Percentiles rank a stretch among this genome's conserved stretches.
These are phyloP conservation scores for Debaryomyces castellii DNA, from an alignment of 805 yeast species.

Conservation along the genomic window DNA sequence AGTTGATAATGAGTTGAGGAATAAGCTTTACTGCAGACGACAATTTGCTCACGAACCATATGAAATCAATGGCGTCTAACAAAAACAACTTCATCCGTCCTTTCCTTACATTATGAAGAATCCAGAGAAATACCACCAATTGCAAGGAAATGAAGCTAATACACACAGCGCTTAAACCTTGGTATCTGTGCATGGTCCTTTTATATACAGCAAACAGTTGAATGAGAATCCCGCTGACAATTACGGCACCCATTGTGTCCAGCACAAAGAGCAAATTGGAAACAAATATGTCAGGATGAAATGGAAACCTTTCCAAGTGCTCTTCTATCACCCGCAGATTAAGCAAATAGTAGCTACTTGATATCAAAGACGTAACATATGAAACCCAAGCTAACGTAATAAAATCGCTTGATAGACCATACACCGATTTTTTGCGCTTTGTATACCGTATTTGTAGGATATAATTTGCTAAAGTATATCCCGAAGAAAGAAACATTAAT, in stretches of 20 bases:
- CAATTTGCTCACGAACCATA: constrained; percentile 36
- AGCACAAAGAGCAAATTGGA: constrained; percentile 15
- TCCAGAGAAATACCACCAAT: constrained; percentile 4
- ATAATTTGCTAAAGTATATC: constrained; percentile 5
- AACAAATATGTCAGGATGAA: constrained; percentile 22
- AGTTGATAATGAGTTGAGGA: constrained; percentile 45
- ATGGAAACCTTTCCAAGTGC: constrained; percentile 29
- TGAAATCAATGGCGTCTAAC: constrained; percentile 41
- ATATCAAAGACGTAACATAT: constrained; percentile 5
- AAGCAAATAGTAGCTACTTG: constrained; percentile 8
- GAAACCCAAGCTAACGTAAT: constrained; percentile 6
- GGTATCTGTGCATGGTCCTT: constrained; percentile 33
- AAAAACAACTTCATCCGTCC: constrained; percentile 16
- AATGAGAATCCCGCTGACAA: constrained; percentile 15
- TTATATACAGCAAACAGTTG: constrained; percentile 25
- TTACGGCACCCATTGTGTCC: constrained; percentile 12
- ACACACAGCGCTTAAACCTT: constrained; percentile 28
- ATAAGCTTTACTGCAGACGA: constrained; percentile 22
- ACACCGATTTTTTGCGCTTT: constrained; percentile 14
- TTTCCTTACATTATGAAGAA: not conserved
- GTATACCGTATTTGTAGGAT: constrained; percentile 11
- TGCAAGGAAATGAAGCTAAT: constrained; percentile 4
- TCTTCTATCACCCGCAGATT: constrained; percentile 7
- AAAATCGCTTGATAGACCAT: constrained; percentile 20
- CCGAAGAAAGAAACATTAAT: constrained; percentile 4